A percentile compares a stretch with the other conserved stretches of the same genome.
Evolutionary conservation across 2,329 filamentous ascomycete genomes (phyloP).

Genomic region (Exserohilum turcica): DNA sequence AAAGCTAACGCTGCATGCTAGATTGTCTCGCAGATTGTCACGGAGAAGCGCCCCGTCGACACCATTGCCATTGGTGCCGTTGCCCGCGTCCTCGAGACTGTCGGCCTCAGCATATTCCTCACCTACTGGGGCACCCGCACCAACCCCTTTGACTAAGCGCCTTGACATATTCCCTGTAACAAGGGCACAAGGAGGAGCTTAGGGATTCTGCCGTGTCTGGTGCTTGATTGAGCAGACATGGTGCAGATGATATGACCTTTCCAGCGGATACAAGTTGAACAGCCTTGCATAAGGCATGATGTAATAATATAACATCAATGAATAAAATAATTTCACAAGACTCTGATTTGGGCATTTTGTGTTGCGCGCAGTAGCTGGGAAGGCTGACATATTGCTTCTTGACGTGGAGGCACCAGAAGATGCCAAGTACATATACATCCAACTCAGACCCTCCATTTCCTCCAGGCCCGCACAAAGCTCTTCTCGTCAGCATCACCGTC

Average conservation of each 20-base stretch:
- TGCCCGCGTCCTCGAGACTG: slow-evolving; percentile 87
- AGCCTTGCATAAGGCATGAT: slow-evolving; percentile 30
- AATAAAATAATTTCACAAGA: slow-evolving; percentile 17
- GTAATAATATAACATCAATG: slow-evolving; percentile 36
- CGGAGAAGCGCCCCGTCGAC: slow-evolving; percentile 90
- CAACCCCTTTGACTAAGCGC: slow-evolving; percentile 80
- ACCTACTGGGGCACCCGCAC: slow-evolving; percentile 98
- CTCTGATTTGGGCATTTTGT: neutral
- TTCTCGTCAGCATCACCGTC: neutral
- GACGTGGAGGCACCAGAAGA: no score
- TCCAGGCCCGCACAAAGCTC: slow-evolving; percentile 7
- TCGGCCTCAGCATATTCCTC: slow-evolving; percentile 88
- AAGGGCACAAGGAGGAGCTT: slow-evolving; percentile 23
- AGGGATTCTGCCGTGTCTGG: slow-evolving; percentile 27
- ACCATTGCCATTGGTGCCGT: slow-evolving; percentile 84
- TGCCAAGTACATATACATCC: no score
- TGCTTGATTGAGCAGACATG: slow-evolving; percentile 33
- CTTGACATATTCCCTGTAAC: slow-evolving; percentile 8
- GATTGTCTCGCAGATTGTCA: slow-evolving; percentile 85
- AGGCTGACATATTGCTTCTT: neutral
- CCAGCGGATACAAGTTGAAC: slow-evolving; percentile 22
- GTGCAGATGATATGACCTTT: slow-evolving; percentile 30
- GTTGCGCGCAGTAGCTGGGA: no score
- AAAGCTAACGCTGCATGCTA: slow-evolving; percentile 51
- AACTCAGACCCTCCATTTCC: slow-evolving; percentile 6